Percentiles rank a stretch among this genome's conserved stretches.
Conservation (phyloP, 345 rosid genomes). For the Dipteronia sinensis region DNA sequence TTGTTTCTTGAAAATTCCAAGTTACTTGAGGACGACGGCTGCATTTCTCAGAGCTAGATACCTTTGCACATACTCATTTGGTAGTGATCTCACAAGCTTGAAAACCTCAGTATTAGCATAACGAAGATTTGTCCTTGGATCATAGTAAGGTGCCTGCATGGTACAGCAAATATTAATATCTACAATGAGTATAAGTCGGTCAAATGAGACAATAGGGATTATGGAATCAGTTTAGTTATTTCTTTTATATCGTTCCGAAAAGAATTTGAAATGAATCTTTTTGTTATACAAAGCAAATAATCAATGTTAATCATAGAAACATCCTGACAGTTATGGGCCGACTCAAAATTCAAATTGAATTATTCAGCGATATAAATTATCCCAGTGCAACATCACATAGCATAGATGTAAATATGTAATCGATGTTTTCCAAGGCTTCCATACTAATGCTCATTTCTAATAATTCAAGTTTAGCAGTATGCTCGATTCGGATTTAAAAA, state of each 20-base stretch:
- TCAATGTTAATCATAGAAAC: too few species aligned
- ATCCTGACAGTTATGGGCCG: too few species aligned
- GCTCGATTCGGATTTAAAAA: neutral
- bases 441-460: neutral
- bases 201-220: neutral
- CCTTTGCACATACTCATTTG: slow-evolving; percentile 79
- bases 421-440: neutral
- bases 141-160: slow-evolving; percentile 79
- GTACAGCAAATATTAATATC: neutral
- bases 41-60: slow-evolving; percentile 86
- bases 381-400: neutral
- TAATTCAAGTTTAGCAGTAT: neutral
- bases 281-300: neutral
- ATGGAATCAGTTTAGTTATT: neutral
- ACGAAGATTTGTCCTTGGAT: slow-evolving; percentile 81
- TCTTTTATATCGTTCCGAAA: neutral
- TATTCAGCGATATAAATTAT: neutral
- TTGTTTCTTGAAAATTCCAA: neutral
- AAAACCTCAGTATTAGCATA: slow-evolving; percentile 82
- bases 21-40: slow-evolving; percentile 73
- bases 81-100: slow-evolving; percentile 79
- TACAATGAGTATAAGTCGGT: neutral
- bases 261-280: neutral
- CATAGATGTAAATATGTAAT: neutral
- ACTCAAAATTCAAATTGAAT: neutral